These are phyloP conservation scores for Xylaria sp. DNA, from an alignment of 2,329 filamentous ascomycete species.

Conservation along the genomic window DNA sequence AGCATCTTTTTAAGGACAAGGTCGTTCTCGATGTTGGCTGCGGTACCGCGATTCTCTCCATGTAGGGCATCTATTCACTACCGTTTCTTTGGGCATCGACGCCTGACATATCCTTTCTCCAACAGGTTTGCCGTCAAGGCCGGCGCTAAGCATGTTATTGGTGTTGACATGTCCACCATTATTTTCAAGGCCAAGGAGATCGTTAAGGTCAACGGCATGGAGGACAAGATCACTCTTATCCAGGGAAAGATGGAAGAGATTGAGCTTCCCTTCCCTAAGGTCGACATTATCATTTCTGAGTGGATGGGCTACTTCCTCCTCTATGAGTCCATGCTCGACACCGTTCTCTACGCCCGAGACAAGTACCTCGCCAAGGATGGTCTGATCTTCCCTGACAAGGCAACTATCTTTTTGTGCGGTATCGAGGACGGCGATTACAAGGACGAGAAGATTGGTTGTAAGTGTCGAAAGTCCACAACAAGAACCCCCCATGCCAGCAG, in stretches of 20 bases:
- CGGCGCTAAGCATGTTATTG: slow-evolving; percentile 96
- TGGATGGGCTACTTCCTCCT: slow-evolving; percentile 99
- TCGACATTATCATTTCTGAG: slow-evolving; percentile 99
- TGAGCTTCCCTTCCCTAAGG: slow-evolving; percentile 83
- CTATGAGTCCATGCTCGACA: slow-evolving; percentile 99
- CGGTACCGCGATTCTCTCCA: slow-evolving; percentile 95
- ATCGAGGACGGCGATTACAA: slow-evolving; percentile 99
- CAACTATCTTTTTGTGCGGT: slow-evolving; percentile 91
- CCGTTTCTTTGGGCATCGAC: background rate
- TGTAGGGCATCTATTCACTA: slow-evolving; percentile 54
- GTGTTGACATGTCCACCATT: slow-evolving; percentile 99
- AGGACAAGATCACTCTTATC: slow-evolving; percentile 92
- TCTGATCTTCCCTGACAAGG: slow-evolving; percentile 98
- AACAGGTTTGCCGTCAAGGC: slow-evolving; percentile 91
- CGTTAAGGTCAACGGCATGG: slow-evolving; percentile 83
- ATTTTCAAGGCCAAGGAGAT: slow-evolving; percentile 98
- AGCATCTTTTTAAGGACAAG: slow-evolving; percentile 79
- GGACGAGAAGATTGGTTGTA: slow-evolving; percentile 99
- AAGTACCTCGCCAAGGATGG: slow-evolving; percentile 81
- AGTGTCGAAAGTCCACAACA: slow-evolving; percentile 34
- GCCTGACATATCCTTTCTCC: slow-evolving; percentile 10
- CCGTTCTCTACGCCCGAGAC: slow-evolving; percentile 93
- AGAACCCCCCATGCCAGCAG: background rate
- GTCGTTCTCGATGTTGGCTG: slow-evolving; percentile 95
- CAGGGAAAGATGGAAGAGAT: slow-evolving; percentile 99